These are phyloP conservation scores for Torrubiella hemipterigena DNA, from an alignment of 2,329 filamentous ascomycete genomes.

Conservation along the genomic window DNA sequence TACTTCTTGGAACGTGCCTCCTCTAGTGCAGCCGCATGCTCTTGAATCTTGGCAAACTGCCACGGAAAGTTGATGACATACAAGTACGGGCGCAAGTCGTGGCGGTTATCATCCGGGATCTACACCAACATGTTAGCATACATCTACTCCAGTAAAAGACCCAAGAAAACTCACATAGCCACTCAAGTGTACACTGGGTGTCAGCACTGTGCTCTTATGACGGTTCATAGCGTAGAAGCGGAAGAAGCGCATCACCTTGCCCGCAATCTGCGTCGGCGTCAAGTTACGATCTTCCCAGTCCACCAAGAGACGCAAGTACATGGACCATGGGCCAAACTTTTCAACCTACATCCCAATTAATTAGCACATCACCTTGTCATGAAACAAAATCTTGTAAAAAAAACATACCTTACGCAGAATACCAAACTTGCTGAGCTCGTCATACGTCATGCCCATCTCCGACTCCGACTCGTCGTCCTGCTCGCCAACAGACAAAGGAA, in stretches of 20 bases:
- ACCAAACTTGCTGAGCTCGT: conserved; percentile 25
- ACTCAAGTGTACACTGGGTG: conserved; percentile 44
- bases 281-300: conserved; percentile 22
- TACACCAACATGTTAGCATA: conserved; percentile 10
- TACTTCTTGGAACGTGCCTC: too few relatives aligned
- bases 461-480: conserved; percentile 26
- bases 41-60: conserved; percentile 28
- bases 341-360: too few relatives aligned
- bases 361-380: too few relatives aligned
- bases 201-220: conserved; percentile 52
- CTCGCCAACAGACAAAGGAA: conserved; percentile 25
- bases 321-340: conserved; percentile 27
- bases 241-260: conserved; percentile 30
- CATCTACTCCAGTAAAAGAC: conserved; percentile 1
- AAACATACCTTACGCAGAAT: conserved; percentile 4
- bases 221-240: conserved; percentile 47
- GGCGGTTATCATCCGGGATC: conserved; percentile 26
- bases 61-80: conserved; percentile 26
- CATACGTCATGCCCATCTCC: conserved; percentile 32
- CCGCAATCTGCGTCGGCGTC: conserved; percentile 23
- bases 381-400: conserved; percentile 4
- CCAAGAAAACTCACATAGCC: not conserved
- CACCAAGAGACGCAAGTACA: conserved; percentile 23
- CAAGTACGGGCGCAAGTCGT: conserved; percentile 27
- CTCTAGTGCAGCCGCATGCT: conserved; percentile 20